These are phyloP conservation scores for Boletus coccyginus DNA, from an alignment of 768 basidiomycete species.

Conservation along the genomic window DNA sequence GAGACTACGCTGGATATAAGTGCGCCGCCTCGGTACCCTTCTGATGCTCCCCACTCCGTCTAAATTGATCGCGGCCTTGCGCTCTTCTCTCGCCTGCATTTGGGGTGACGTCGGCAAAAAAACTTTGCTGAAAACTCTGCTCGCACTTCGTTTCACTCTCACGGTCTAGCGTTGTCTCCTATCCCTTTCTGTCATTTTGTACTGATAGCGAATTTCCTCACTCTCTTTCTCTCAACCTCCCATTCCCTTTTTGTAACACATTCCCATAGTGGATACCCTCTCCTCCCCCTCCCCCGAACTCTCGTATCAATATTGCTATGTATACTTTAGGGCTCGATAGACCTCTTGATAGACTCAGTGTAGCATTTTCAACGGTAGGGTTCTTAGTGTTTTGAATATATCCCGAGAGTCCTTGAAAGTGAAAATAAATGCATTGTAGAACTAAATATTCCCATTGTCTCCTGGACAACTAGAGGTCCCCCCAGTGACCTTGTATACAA, in stretches of 20 bases:
- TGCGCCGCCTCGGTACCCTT: slow-evolving; percentile 20
- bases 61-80: background rate
- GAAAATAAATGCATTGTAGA: too few relatives aligned
- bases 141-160: background rate
- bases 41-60: slow-evolving; percentile 19
- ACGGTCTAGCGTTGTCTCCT: background rate
- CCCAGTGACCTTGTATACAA: too few relatives aligned
- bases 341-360: slow-evolving; percentile 23
- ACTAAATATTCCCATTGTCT: too few relatives aligned
- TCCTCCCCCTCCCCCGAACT: background rate
- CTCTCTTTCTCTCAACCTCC: background rate
- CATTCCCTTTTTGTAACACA: background rate
- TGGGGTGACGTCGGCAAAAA: too few relatives aligned
- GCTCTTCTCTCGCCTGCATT: background rate
- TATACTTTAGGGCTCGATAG: slow-evolving; percentile 24
- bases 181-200: slow-evolving; percentile 18
- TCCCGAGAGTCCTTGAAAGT: too few relatives aligned
- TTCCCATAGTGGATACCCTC: slow-evolving; percentile 20
- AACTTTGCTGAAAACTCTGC: background rate
- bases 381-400: background rate
- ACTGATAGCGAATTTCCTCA: slow-evolving; percentile 22
- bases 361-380: slow-evolving; percentile 12
- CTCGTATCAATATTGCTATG: slow-evolving; percentile 22
- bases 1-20: slow-evolving; percentile 13
- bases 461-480: too few relatives aligned